These are phyloP conservation scores for Quercus engelmannii DNA, from an alignment of 306 rosid species.

Conservation along the genomic window DNA sequence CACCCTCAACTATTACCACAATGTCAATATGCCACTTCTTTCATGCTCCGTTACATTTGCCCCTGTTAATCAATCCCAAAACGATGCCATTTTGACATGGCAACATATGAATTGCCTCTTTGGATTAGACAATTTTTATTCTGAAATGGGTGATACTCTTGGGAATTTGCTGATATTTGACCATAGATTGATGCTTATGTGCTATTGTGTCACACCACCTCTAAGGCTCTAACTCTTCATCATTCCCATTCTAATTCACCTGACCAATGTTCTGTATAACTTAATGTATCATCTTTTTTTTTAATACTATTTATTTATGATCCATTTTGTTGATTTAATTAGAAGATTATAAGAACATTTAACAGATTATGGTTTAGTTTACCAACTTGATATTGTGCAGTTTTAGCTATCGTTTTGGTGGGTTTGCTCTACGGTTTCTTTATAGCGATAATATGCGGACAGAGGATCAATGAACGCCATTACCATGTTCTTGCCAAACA, in stretches of 20 bases:
- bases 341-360: slow-evolving; percentile 8
- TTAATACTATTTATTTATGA: slow-evolving; percentile 6
- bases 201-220: not conserved
- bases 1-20: too few relatives aligned
- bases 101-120: too few relatives aligned
- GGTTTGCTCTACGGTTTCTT: slow-evolving; percentile 98
- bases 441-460: slow-evolving; percentile 98
- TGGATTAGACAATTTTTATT: too few relatives aligned
- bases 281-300: slow-evolving; percentile 6
- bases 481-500: slow-evolving; percentile 98
- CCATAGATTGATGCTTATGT: not conserved
- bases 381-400: slow-evolving; percentile 52
- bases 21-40: too few relatives aligned
- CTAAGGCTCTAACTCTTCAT: not conserved
- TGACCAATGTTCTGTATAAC: not conserved
- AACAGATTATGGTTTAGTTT: slow-evolving; percentile 14
- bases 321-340: slow-evolving; percentile 4
- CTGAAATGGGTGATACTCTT: not conserved
- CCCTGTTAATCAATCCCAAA: too few relatives aligned
- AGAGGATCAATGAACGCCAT: slow-evolving; percentile 95
- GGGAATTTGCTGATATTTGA: not conserved
- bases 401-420: slow-evolving; percentile 87
- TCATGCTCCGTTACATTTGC: too few relatives aligned
- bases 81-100: too few relatives aligned
- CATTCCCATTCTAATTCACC: not conserved